These are phyloP conservation scores for Pseudotsuga menziesii DNA, from an alignment of 75 land plant species.

Conservation along the genomic window DNA sequence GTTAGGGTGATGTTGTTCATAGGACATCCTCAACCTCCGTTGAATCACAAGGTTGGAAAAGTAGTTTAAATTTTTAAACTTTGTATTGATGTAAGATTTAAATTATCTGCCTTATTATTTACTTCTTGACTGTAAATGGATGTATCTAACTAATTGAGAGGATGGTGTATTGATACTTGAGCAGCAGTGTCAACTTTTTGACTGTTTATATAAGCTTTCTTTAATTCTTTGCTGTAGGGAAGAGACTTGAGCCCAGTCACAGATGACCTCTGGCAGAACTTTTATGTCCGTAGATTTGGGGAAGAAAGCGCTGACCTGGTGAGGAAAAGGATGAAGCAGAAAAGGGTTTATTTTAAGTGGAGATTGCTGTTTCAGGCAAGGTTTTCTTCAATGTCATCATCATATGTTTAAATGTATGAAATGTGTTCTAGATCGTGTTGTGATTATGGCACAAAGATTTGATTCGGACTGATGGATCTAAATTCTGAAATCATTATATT, in stretches of 20 bases:
- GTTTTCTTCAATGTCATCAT: neutral
- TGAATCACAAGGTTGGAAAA: too few relatives aligned
- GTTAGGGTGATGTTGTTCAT: too few relatives aligned
- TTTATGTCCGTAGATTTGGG: conserved; percentile 71
- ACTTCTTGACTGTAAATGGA: too few relatives aligned
- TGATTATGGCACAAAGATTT: too few relatives aligned
- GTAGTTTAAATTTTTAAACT: too few relatives aligned
- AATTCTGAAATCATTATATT: neutral
- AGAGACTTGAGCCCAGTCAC: conserved; percentile 89
- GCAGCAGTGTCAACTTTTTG: neutral
- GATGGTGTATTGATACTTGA: neutral
- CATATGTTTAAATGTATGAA: too few relatives aligned
- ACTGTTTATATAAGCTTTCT: neutral
- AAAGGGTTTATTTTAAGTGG: conserved; percentile 58
- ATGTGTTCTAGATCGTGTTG: too few relatives aligned
- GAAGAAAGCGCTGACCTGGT: conserved; percentile 37
- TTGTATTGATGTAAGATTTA: too few relatives aligned
- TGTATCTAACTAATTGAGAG: too few relatives aligned
- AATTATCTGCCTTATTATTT: too few relatives aligned
- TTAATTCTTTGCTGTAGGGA: conserved; percentile 34
- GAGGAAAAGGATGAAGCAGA: conserved; percentile 56
- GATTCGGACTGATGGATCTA: too few relatives aligned
- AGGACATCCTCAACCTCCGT: too few relatives aligned
- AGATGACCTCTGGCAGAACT: conserved; percentile 69
- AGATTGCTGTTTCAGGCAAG: conserved; percentile 63